These are phyloP conservation scores for Colletotrichum noveboracense DNA, from an alignment of 2,329 filamentous ascomycete species.

Conservation along the genomic window DNA sequence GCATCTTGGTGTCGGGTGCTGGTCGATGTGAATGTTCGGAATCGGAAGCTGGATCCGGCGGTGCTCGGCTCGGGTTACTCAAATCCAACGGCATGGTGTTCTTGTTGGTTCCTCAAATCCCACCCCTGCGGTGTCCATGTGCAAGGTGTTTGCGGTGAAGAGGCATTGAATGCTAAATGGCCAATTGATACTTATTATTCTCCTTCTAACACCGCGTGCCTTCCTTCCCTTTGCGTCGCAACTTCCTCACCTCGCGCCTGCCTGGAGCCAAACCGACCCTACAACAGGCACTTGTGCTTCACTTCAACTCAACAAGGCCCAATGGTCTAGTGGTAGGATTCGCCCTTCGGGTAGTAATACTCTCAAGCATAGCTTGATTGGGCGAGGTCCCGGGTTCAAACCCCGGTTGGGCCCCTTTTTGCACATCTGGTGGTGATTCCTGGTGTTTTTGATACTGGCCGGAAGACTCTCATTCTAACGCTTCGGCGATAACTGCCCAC, in stretches of 20 bases:
- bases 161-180: neutral
- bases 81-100: neutral
- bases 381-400: constrained; percentile 19
- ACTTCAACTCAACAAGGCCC: neutral
- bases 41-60: neutral
- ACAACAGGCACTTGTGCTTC: neutral
- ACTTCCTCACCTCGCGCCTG: neutral
- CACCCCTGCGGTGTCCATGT: neutral
- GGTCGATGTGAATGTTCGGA: neutral
- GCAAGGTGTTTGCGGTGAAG: neutral
- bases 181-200: neutral
- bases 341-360: constrained; percentile 14
- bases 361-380: constrained; percentile 4
- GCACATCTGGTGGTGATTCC: neutral
- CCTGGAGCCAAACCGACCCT: neutral
- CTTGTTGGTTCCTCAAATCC: neutral
- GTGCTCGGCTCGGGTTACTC: neutral
- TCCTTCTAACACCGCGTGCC: neutral
- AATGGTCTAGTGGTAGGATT: constrained; percentile 22
- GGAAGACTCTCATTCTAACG: neutral
- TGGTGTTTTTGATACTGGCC: neutral
- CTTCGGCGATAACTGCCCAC: neutral
- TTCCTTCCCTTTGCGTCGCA: neutral
- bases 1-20: neutral
- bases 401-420: constrained; percentile 12